These are phyloP conservation scores for Trapa bicornis DNA, from an alignment of 345 rosid species.

Conservation along the genomic window DNA sequence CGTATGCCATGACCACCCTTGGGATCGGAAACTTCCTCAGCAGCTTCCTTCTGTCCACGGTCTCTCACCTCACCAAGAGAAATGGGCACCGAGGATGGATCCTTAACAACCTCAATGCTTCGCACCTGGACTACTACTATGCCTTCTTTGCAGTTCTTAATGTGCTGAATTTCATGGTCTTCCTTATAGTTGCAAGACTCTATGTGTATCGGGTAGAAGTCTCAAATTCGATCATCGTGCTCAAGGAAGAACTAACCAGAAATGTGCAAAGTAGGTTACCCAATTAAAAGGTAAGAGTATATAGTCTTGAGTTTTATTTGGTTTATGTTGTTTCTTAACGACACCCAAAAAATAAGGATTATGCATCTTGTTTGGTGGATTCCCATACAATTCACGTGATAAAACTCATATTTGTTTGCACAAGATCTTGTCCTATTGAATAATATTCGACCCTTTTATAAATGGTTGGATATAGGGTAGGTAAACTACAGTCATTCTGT, in stretches of 20 bases:
- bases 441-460: too few species aligned
- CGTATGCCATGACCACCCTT: conserved; percentile 36
- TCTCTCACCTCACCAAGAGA: conserved; percentile 36
- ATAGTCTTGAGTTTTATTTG: neutral
- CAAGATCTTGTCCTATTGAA: too few species aligned
- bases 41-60: conserved; percentile 52
- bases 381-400: too few species aligned
- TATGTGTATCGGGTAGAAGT: conserved; percentile 65
- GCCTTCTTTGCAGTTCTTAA: conserved; percentile 50
- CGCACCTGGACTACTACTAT: conserved; percentile 64
- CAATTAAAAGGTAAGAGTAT: neutral
- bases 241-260: conserved; percentile 24
- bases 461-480: too few species aligned
- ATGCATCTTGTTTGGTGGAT: too few species aligned
- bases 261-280: neutral
- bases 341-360: too few species aligned
- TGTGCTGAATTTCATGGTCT: conserved; percentile 44
- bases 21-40: conserved; percentile 70
- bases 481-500: too few species aligned
- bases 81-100: conserved; percentile 61
- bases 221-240: conserved; percentile 39
- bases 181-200: conserved; percentile 38
- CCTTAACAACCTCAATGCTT: conserved; percentile 54
- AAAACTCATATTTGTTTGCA: too few species aligned
- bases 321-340: too few species aligned